Conservation (phyloP, 345 rosid genomes). For the Gossypium anomalum region DNA sequence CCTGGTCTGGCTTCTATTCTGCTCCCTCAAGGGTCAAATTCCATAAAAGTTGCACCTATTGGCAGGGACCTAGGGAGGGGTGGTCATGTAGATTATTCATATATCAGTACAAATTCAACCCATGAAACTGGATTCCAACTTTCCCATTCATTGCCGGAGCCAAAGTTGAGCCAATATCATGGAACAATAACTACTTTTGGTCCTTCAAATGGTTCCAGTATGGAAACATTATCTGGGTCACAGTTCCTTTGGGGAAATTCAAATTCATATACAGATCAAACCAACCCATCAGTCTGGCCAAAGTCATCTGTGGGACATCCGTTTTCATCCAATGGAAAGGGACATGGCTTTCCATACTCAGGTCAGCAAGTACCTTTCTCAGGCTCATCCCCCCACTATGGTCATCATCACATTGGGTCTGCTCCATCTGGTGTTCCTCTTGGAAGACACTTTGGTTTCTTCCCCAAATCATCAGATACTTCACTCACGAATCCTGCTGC, state of each 20-base stretch:
- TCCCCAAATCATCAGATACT: conserved; percentile 65
- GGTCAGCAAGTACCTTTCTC: conserved; percentile 42
- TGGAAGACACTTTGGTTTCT: conserved; percentile 70
- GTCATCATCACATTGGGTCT: conserved; percentile 77
- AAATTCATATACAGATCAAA: conserved; percentile 47
- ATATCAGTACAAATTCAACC: conserved; percentile 32
- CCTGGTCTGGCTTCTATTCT: conserved; percentile 56
- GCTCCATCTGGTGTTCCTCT: conserved; percentile 81
- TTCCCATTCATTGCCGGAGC: conserved; percentile 48
- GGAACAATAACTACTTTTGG: conserved; percentile 39
- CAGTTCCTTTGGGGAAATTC: conserved; percentile 96
- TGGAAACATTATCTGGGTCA: conserved; percentile 64
- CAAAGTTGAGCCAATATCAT: conserved; percentile 40
- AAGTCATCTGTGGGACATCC: conserved; percentile 51
- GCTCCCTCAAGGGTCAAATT: conserved; percentile 37
- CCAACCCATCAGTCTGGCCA: conserved; percentile 63
- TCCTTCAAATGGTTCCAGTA: conserved; percentile 44
- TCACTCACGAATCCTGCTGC: conserved; percentile 53
- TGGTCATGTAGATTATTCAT: conserved; percentile 35
- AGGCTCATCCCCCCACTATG: conserved; percentile 35
- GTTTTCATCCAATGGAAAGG: conserved; percentile 44
- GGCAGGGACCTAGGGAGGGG: conserved; percentile 43
- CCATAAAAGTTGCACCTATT: conserved; percentile 43
- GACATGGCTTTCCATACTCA: conserved; percentile 43
- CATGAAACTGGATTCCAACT: conserved; percentile 38